These are phyloP conservation scores for Septoria petroselini DNA, from an alignment of 2,329 filamentous ascomycete genomes.

Conservation along the genomic window DNA sequence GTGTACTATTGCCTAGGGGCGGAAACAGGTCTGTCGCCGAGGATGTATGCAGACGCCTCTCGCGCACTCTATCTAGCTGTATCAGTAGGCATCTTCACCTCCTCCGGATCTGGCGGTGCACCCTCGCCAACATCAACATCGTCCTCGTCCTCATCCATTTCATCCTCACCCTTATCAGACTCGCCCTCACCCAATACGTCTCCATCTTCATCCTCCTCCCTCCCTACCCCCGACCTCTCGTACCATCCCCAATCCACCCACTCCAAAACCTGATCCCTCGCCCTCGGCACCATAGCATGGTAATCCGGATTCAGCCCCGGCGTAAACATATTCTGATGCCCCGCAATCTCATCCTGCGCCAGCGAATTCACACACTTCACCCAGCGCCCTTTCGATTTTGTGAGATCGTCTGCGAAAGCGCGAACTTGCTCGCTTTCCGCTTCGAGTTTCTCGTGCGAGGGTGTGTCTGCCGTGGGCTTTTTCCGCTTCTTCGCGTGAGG, in stretches of 20 bases:
- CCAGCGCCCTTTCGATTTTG: slow-evolving; percentile 55
- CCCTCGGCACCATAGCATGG: slow-evolving; percentile 61
- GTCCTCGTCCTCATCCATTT: neutral
- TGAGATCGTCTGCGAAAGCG: slow-evolving; percentile 33
- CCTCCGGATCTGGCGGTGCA: too few species aligned
- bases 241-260: slow-evolving; percentile 52
- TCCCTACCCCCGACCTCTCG: slow-evolving; percentile 21
- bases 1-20: too few species aligned
- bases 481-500: slow-evolving; percentile 15
- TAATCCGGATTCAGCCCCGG: slow-evolving; percentile 70
- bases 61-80: too few species aligned
- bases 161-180: neutral
- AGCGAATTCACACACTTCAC: slow-evolving; percentile 72
- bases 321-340: slow-evolving; percentile 80
- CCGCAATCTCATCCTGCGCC: slow-evolving; percentile 72
- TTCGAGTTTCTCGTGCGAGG: slow-evolving; percentile 31
- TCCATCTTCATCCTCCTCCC: neutral
- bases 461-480: slow-evolving; percentile 10
- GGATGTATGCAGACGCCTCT: too few species aligned
- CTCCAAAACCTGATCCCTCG: slow-evolving; percentile 60
- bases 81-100: too few species aligned
- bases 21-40: too few species aligned
- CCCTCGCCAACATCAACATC: neutral
- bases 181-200: too few species aligned
- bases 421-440: slow-evolving; percentile 38